phyloP scores from a whole-genome alignment of 306 rosid genomes.

The Parietaria judaica region DNA sequence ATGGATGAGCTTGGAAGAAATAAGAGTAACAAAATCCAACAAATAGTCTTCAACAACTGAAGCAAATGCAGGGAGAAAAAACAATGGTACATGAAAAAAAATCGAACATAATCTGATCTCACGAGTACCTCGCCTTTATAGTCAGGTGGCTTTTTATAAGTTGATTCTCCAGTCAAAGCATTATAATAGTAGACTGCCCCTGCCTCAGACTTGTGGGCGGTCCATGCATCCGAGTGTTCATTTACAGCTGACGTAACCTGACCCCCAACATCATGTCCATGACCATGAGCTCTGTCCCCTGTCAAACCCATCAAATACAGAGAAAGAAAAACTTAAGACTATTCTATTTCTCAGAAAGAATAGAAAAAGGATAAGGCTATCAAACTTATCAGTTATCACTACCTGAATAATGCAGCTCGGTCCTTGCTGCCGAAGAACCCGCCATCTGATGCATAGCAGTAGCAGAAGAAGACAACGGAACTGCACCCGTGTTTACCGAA shows the following conservation, averaged over 20 bases:
- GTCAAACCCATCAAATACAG: constrained; percentile 20
- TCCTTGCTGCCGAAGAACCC: constrained; percentile 40
- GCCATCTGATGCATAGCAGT: constrained; percentile 30
- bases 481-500: constrained; percentile 28
- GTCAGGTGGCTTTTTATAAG: constrained; percentile 74
- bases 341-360: constrained; percentile 1
- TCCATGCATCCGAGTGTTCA: constrained; percentile 76
- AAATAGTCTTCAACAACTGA: too few species aligned
- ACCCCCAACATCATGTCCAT: constrained; percentile 27
- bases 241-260: constrained; percentile 25
- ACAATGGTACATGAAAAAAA: too few species aligned
- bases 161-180: constrained; percentile 77
- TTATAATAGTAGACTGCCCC: constrained; percentile 87
- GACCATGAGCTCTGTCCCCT: constrained; percentile 43
- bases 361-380: neutral
- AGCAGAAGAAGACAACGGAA: constrained; percentile 26
- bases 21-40: too few species aligned
- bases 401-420: constrained; percentile 39
- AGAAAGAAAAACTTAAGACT: constrained; percentile 4
- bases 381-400: constrained; percentile 22
- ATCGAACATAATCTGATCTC: too few species aligned
- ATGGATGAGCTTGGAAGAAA: too few species aligned
- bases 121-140: constrained; percentile 70
- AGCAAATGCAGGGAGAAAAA: too few species aligned
- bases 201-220: constrained; percentile 78